Base-by-base conservation (phyloP, 495 filamentous ascomycete genomes). In the Talaromyces liani region DNA sequence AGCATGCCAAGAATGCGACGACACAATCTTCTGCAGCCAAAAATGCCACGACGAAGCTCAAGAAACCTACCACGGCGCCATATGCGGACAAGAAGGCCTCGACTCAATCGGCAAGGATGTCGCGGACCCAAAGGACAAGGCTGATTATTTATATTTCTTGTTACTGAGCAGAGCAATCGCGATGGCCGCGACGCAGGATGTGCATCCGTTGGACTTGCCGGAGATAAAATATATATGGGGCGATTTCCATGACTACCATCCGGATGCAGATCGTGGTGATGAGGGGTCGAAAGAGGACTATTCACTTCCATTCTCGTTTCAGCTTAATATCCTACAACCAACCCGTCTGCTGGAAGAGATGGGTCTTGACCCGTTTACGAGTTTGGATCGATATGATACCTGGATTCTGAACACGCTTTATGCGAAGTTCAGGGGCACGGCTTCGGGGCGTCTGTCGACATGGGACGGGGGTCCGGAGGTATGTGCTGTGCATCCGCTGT, bases 171-270 rank as follows among this genome's bases (percentile, higher is more conserved):
- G 96, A 4, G 81, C 91, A 0, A 76, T 98, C 22, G 92, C 94
- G 49, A 91, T 97, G 84, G 84, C 94, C 0, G 82, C 87, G 31
- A 91, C 91, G n/a, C 90, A 93, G 71, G 82, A 86, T 20, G 72
- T 83, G 5, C 91, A 98, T 68, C 91, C 95, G 1, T 82, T 98
- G 14, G 88, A 94, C 1, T 82, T 98, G 0, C 81, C 82, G 0
- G 90, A 96, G 68, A 82, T 94, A 33, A 93, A 93, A 68, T 97
- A 92, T 74, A 93, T 97, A 64, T 98, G 96, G 88, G 95, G 93
- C n/a, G 94, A 88, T 70, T 90, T 87, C 72, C 75, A 75, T 61
- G 70, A 78, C 14, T 72, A 69, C 58, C 65, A 74, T 63, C 18
- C 62, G 1, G 24, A 66, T 12, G 22, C 22, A 24, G 22, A 24